Percentiles rank a stretch among this genome's conserved stretches.
phyloP scores from a whole-genome alignment of 78 protist species.

The Protostelium mycophagum region DNA sequence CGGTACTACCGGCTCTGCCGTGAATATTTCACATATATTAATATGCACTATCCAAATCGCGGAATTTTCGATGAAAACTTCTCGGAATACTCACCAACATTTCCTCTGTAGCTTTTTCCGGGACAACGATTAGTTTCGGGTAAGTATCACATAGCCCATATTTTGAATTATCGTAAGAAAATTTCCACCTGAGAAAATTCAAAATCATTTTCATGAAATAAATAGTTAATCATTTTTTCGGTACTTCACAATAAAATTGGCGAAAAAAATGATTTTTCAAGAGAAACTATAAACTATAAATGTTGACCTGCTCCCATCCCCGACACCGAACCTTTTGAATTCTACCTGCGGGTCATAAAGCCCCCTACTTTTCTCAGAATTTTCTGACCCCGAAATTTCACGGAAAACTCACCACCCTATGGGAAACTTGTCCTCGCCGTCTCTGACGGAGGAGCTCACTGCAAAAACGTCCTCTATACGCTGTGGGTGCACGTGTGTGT shows the following conservation, averaged over 20 bases:
- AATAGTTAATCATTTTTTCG: no score
- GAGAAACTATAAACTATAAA: no score
- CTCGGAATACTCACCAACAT: not conserved
- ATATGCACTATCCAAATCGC: no score
- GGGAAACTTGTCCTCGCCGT: not conserved
- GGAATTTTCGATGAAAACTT: no score
- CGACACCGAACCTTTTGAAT: not conserved
- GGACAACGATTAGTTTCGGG: conserved; percentile 57
- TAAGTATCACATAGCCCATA: conserved; percentile 56
- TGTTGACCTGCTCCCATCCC: not conserved
- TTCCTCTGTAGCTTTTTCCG: conserved; percentile 40
- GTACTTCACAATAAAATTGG: no score
- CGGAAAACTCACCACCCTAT: not conserved
- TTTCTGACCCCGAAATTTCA: not conserved
- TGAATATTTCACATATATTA: no score
- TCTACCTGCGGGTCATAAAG: not conserved
- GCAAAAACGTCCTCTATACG: not conserved
- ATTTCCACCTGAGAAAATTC: conserved; percentile 66
- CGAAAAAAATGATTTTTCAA: no score
- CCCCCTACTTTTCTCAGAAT: not conserved
- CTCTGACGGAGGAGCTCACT: not conserved
- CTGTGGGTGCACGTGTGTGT: not conserved
- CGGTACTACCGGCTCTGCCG: no score
- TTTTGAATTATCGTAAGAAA: conserved; percentile 44
- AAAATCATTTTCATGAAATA: no score